Evolutionary conservation across 2,329 filamentous ascomycete genomes (phyloP), one percentile per base, ranked within the genome.

Genomic region (Colletotrichum trifolii): DNA sequence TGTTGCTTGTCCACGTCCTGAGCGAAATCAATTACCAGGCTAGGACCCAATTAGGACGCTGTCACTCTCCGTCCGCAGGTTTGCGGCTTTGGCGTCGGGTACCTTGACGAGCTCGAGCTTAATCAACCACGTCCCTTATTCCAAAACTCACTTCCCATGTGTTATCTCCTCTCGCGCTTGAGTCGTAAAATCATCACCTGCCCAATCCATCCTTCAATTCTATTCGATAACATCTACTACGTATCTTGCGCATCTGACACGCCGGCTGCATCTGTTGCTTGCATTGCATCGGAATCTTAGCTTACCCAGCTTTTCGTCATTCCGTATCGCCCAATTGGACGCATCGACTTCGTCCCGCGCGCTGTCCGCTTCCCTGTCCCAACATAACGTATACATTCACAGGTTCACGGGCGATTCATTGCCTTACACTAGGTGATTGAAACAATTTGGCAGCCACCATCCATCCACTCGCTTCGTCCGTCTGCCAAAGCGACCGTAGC

Each of bases 81-180:
- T 25, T 42, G 52, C 50, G 45, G 35, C 38, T 39, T 39, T 42
- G 57, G 52, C 62, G 52, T 62, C 46, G 58, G 62, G 58, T 62
- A 65, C 62, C 62, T 65, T 53, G 62, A 57, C 58, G 54, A 54
- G 61, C 48, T 42, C 42, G 36, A 42, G 25, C 25, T 25, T 25
- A 25, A 25, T 25, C 25, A 25, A 25, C 25, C 25, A 25, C 25
- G 25, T 25, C 25, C 25, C 25, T 25, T 25, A 25, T 25, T 4
- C 25, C 25, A 25, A 25, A 25, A 25, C 25, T 25, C 25, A 3
- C 25, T 25, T 25, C 25, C 25, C 25, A 25, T 25, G 4, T 25
- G 25, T 25, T 25, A 25, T 25, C 25, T 25, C 25, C 25, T 4
- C 25, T 25, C 25, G 25, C 25, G 25, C 25, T 25, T 25, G 25